phyloP scores from a whole-genome alignment of 352 stramenopile species.

The Peronospora farinosa region DNA sequence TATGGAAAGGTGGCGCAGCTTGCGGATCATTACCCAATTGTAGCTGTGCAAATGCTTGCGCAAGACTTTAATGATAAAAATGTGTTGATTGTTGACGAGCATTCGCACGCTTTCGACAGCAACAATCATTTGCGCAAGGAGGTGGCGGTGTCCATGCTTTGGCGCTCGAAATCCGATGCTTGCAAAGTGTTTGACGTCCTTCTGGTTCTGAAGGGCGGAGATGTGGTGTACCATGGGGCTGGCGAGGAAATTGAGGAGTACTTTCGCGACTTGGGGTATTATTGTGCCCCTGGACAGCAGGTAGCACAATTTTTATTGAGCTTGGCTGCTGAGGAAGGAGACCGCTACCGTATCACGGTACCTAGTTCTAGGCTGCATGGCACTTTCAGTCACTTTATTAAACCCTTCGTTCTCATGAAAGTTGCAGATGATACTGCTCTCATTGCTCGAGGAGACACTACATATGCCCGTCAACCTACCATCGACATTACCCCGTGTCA shows the following conservation, averaged over 20 bases:
- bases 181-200: constrained; percentile 21
- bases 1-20: constrained; percentile 14
- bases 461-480: not conserved
- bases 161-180: constrained; percentile 2
- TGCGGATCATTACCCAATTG: constrained; percentile 16
- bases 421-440: constrained; percentile 10
- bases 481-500: not conserved
- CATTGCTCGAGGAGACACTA: constrained; percentile 1
- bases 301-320: constrained; percentile 29
- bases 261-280: constrained; percentile 17
- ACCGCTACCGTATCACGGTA: constrained; percentile 11
- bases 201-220: constrained; percentile 17
- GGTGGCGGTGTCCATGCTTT: constrained; percentile 14
- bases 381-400: constrained; percentile 2
- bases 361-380: not conserved
- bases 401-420: constrained; percentile 12
- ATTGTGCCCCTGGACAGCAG: constrained; percentile 10
- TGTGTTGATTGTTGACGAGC: constrained; percentile 21
- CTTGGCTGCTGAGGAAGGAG: constrained; percentile 11
- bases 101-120: constrained; percentile 7
- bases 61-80: constrained; percentile 20
- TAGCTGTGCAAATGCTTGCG: constrained; percentile 16
- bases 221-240: constrained; percentile 14
- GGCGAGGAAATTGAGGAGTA: constrained; percentile 18
- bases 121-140: constrained; percentile 13